Evolutionary conservation across 202 grass and related monocot genomes (phyloP).

Genomic region (Zizania palustris): DNA sequence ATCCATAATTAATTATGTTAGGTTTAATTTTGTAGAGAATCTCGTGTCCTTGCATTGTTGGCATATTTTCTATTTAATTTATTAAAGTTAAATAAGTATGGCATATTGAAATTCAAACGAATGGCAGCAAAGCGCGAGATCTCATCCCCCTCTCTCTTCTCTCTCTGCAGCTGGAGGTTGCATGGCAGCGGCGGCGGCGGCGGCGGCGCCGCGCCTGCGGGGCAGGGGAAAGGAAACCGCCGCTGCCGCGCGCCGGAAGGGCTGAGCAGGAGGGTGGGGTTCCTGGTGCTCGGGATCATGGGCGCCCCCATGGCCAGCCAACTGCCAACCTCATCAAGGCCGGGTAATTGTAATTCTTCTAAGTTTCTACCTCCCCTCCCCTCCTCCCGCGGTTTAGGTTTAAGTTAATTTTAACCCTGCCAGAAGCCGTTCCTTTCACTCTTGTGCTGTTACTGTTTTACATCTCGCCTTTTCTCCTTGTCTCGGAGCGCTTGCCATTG

Average conservation of each 20-base stretch:
- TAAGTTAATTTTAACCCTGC: too few relatives aligned
- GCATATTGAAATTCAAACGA: not conserved
- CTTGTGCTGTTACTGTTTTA: too few relatives aligned
- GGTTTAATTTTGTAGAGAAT: too few relatives aligned
- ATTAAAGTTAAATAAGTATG: too few relatives aligned
- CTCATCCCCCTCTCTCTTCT: constrained; percentile 28
- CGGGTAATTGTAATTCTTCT: constrained; percentile 36
- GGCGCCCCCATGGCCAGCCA: constrained; percentile 71
- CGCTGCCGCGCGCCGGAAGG: constrained; percentile 7
- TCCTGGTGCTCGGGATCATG: constrained; percentile 85
- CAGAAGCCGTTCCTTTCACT: not conserved
- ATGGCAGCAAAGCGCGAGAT: constrained; percentile 24
- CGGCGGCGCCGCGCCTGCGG: too few relatives aligned
- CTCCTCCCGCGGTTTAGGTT: not conserved
- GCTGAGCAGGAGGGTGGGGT: constrained; percentile 72
- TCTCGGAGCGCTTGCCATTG: too few relatives aligned
- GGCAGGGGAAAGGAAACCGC: constrained; percentile 10
- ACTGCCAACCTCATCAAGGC: constrained; percentile 82
- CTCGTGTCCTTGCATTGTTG: too few relatives aligned
- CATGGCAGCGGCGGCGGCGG: not conserved
- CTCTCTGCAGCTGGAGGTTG: constrained; percentile 11
- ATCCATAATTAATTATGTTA: too few relatives aligned
- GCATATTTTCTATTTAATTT: too few relatives aligned
- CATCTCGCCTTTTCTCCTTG: too few relatives aligned
- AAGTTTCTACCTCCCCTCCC: not conserved